Base-by-base conservation (phyloP, 768 basidiomycete species). In the Lyophyllum semitale region DNA sequence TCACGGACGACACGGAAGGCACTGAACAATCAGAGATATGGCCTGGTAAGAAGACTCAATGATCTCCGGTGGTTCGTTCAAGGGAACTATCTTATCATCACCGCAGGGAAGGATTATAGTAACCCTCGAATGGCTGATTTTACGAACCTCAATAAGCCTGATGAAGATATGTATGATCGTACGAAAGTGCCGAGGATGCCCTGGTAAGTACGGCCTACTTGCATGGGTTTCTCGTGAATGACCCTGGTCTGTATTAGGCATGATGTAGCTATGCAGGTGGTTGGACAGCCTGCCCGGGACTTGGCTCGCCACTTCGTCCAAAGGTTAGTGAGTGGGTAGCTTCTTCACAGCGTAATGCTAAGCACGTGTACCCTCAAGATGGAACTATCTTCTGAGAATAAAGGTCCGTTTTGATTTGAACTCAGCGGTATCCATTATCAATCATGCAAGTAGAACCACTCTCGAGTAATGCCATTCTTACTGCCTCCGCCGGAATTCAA, bases 121-220 rank as follows among this genome's bases (percentile, higher is more conserved):
- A 98, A 98, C 63, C 89, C 91, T 37, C 86, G 97, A 17, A 76
- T 95, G 9, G 71, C 76, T 43, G 97, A 98, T 71, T 98, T 95
- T 69, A 83, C 91, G 59, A 82, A 81, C 1, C 80, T 99, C 47
- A 81, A 87, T 66, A 97, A 95, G 68, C 95, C 95, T 0, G 84
- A 89, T 43, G 93, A 98, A 60, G 93, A 98, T 66, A 93, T 96
- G 89, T 94, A 96, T 63, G 95, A 99, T 64, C 84, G 97, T 30
- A 71, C 79, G 7, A 96, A 89, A 69, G 81, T 91, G 18, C 92
- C 95, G 5, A 81, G 97, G 46, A 98, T 98, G 95, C 95, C 97
- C 26, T 99, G 96, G 95, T 95, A 65, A 17, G 42, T 58, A 55
- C 20, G 7, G 3, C 54, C 37, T 4, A 18, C n/a, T 7, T 44